phyloP scores from a whole-genome alignment of 1,284 basidiomycete species.

The Austroboletus rostrupii region DNA sequence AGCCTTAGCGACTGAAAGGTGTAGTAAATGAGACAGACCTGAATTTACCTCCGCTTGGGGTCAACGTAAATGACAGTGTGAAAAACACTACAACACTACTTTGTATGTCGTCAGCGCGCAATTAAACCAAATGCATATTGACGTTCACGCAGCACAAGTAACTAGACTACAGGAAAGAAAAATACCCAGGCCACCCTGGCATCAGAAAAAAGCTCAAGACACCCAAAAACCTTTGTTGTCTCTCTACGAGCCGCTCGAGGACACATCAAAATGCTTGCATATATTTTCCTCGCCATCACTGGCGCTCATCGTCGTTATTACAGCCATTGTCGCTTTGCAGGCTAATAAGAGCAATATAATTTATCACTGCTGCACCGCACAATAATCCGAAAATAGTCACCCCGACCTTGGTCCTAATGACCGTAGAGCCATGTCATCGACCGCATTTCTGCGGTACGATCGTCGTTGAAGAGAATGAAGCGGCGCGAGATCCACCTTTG shows the following conservation, averaged over 20 bases:
- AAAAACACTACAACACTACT: slow-evolving; percentile 6
- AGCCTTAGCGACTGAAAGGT: slow-evolving; percentile 1
- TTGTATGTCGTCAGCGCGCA: slow-evolving; percentile 19
- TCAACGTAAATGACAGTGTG: slow-evolving; percentile 14
- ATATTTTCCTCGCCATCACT: slow-evolving; percentile 5
- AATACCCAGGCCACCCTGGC: neutral
- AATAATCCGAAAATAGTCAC: slow-evolving; percentile 29
- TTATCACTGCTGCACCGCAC: slow-evolving; percentile 23
- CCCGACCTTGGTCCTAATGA: slow-evolving; percentile 40
- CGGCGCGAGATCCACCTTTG: slow-evolving; percentile 48
- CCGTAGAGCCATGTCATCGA: slow-evolving; percentile 59
- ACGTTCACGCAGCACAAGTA: slow-evolving; percentile 12
- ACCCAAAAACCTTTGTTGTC: neutral
- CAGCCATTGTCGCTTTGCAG: slow-evolving; percentile 12
- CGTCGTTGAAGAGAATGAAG: slow-evolving; percentile 52
- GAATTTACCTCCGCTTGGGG: slow-evolving; percentile 26
- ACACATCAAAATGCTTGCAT: slow-evolving; percentile 1
- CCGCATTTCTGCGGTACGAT: slow-evolving; percentile 57
- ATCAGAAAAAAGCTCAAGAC: neutral
- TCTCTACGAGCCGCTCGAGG: neutral
- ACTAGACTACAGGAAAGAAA: slow-evolving; percentile 17
- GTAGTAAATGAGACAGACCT: slow-evolving; percentile 15
- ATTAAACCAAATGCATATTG: slow-evolving; percentile 28
- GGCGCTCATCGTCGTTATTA: slow-evolving; percentile 8
- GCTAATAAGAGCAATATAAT: slow-evolving; percentile 17